Evolutionary conservation across 2,329 filamentous ascomycete genomes (phyloP), one percentile per base, ranked within the genome.

Genomic region (Catunica adiposa): DNA sequence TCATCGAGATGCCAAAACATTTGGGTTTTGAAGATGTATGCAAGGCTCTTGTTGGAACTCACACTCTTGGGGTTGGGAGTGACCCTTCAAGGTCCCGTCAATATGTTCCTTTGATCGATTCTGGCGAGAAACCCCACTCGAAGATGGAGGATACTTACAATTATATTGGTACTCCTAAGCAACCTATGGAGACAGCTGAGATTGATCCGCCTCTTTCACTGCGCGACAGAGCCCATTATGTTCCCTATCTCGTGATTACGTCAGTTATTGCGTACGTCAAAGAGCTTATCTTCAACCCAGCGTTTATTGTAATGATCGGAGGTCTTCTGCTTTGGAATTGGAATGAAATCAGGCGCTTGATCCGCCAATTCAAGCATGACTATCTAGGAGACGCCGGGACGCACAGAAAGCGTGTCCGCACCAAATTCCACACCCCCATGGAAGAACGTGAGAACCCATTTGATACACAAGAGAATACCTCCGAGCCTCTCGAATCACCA

Each of bases 31-130:
- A 67, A 1, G 76, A 80, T 61, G 69, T 84, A 9, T 74, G 76
- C 9, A 74, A 79, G 56, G 80, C 75, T 1, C 69, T 90, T 56
- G 76, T 86, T 7, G 86, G 86, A n/a, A 83, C 83, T 1, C 86
- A 89, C 63, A 76, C 75, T 1, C 70, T 86, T 40, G 77, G 79
- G 31, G 64, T 64, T 1, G 57, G 63, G 7, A 63, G 48, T 17
- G 54, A 57, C 5, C 65, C 66, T 25, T 63, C 61, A 3, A 59
- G 62, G 20, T 64, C 65, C 26, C 61, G 64, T 14, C 63, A 66
- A 17, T 69, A 72, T 25, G 63, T 67, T 3, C 66, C 67, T 1
- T 69, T 64, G 2, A 62, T 74, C 3, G 69, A 70, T 1, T 66
- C 66, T 3, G 64, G 66, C 17, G 60, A 67, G 8, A 53, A 52